These are phyloP conservation scores for Solanum rostratum DNA, from an alignment of 257 asterid species.

Conservation along the genomic window DNA sequence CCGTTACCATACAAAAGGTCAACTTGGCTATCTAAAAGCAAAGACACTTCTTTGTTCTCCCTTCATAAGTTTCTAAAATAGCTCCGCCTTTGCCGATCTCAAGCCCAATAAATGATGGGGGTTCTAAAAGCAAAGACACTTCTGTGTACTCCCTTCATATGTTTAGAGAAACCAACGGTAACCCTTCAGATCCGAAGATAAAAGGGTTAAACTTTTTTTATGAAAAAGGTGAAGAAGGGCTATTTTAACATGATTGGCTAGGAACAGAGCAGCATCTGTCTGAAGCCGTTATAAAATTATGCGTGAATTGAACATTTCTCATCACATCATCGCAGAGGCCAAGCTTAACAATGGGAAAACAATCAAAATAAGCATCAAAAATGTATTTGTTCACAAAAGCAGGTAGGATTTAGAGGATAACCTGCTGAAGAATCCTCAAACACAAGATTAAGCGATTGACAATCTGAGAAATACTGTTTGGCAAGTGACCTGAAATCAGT, in stretches of 20 bases:
- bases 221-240: background rate
- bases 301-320: background rate
- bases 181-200: background rate
- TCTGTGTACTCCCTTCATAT: background rate
- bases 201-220: background rate
- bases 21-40: background rate
- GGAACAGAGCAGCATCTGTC: background rate
- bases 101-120: background rate
- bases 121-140: too few species aligned
- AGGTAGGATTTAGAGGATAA: conserved; percentile 13
- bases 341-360: background rate
- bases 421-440: conserved; percentile 67
- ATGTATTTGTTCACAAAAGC: background rate
- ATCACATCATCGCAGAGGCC: background rate
- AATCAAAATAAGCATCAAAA: background rate
- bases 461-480: conserved; percentile 70
- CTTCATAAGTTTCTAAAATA: background rate
- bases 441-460: conserved; percentile 67
- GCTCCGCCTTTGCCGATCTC: background rate
- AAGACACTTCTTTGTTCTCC: background rate
- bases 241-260: background rate
- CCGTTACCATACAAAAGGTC: background rate
- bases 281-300: background rate
- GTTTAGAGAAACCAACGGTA: background rate
- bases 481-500: conserved; percentile 79